phyloP scores from a whole-genome alignment of 495 filamentous ascomycete species.

The Penicillium roqueforti region DNA sequence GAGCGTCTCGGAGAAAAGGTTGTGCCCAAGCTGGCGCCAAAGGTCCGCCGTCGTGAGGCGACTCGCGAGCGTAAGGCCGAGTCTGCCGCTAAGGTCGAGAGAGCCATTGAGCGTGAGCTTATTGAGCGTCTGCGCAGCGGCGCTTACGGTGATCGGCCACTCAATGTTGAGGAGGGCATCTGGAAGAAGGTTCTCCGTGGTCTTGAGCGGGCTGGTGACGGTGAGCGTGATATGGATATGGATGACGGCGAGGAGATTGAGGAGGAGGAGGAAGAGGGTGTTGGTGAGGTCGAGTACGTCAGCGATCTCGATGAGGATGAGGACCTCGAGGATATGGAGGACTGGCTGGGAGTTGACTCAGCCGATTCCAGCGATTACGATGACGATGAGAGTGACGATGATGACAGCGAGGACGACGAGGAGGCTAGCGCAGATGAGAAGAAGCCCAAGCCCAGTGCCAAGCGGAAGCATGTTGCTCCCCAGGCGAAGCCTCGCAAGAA shows the following conservation, averaged over 20 bases:
- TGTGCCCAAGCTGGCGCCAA: conserved; percentile 88
- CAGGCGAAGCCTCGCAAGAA: conserved; percentile 64
- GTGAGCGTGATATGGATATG: conserved; percentile 77
- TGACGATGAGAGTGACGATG: conserved; percentile 49
- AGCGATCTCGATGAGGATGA: conserved; percentile 64
- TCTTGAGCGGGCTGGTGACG: conserved; percentile 81
- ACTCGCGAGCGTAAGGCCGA: conserved; percentile 91
- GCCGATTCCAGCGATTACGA: conserved; percentile 52
- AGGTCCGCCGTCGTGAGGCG: conserved; percentile 82
- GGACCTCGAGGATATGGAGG: conserved; percentile 67
- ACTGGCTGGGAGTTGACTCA: conserved; percentile 64
- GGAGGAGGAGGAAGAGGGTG: conserved; percentile 65
- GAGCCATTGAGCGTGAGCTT: conserved; percentile 92
- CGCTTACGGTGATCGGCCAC: conserved; percentile 88
- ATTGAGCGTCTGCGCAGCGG: conserved; percentile 88
- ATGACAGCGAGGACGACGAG: conserved; percentile 42
- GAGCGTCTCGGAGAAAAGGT: conserved; percentile 84
- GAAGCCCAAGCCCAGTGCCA: conserved; percentile 55
- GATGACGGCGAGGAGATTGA: conserved; percentile 81
- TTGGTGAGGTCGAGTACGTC: conserved; percentile 83
- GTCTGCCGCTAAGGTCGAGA: conserved; percentile 90
- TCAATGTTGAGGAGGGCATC: conserved; percentile 89
- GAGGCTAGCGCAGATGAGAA: conserved; percentile 34
- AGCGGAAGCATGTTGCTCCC: conserved; percentile 62
- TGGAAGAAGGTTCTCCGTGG: conserved; percentile 97